phyloP scores from a whole-genome alignment of 2,329 filamentous ascomycete species.

The Nemania sp. region DNA sequence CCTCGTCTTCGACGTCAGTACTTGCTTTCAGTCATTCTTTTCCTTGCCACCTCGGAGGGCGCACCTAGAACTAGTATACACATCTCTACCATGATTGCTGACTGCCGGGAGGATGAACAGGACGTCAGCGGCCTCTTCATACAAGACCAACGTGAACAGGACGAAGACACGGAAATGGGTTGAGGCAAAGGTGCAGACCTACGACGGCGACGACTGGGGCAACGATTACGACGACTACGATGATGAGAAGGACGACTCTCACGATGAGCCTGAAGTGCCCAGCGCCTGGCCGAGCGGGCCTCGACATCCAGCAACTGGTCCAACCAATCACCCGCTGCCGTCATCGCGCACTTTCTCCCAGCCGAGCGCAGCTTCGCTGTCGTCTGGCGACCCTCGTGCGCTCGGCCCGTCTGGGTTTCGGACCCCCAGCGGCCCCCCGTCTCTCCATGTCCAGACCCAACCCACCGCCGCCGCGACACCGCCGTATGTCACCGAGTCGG shows the following conservation, averaged over 20 bases:
- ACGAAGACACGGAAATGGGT: constrained; percentile 95
- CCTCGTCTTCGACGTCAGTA: constrained; percentile 25
- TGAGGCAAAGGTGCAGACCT: constrained; percentile 81
- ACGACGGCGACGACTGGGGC: constrained; percentile 94
- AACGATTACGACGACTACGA: constrained; percentile 67
- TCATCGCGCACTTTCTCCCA: constrained; percentile 35
- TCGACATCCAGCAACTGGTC: constrained; percentile 48
- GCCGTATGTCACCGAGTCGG: constrained; percentile 5
- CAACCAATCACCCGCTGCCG: constrained; percentile 36
- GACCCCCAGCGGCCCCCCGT: constrained; percentile 35
- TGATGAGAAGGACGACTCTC: constrained; percentile 58
- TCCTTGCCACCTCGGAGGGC: not conserved
- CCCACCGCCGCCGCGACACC: not conserved
- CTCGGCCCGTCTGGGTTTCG: constrained; percentile 29
- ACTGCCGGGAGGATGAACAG: constrained; percentile 4
- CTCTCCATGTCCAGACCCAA: constrained; percentile 39
- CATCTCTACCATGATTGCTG: not conserved
- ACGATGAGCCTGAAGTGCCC: constrained; percentile 43
- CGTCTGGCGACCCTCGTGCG: constrained; percentile 21
- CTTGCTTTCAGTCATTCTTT: not conserved
- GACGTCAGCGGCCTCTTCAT: constrained; percentile 43
- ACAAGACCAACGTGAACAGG: constrained; percentile 84
- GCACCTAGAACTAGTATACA: not conserved
- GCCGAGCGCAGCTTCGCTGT: constrained; percentile 20
- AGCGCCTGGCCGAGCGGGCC: no score